Evolutionary conservation across 495 filamentous ascomycete genomes (phyloP).

Genomic region (Aspergillus heteromorphus): DNA sequence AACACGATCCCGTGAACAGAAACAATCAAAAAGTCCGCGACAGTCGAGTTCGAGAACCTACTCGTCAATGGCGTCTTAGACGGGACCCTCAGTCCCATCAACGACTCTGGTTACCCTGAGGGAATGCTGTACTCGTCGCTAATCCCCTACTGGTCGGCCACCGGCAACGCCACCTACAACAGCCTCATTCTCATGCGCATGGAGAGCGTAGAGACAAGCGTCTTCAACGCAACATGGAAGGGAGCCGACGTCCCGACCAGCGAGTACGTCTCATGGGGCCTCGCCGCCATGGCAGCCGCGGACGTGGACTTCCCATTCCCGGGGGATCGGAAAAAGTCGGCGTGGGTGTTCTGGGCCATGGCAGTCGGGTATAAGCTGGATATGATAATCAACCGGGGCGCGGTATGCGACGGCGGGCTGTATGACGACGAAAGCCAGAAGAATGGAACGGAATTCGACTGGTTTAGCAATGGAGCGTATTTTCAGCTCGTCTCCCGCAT

Average conservation of each 20-base stretch:
- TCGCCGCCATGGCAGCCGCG: not conserved
- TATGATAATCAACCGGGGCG: not conserved
- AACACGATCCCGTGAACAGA: not conserved
- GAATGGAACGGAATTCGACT: not conserved
- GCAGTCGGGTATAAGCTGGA: not conserved
- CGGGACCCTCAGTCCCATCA: not conserved
- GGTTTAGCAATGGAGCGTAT: not conserved
- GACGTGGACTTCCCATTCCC: not conserved
- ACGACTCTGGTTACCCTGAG: not conserved
- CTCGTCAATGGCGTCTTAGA: not conserved
- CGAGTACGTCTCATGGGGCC: not conserved
- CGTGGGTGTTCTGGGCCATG: not conserved
- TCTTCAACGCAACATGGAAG: not conserved
- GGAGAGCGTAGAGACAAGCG: not conserved
- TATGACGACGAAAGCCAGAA: not conserved
- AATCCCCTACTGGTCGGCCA: not conserved
- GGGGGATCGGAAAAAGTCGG: not conserved
- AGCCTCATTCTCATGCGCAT: not conserved
- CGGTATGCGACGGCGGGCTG: not conserved
- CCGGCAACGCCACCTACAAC: not conserved
- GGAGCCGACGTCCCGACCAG: not conserved
- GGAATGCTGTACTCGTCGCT: not conserved
- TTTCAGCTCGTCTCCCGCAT: not conserved
- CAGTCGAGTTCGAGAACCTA: not conserved
- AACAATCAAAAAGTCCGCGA: not conserved